These are phyloP conservation scores for Cystobasidium pallidum DNA, from an alignment of 1,284 basidiomycete species.

Conservation along the genomic window DNA sequence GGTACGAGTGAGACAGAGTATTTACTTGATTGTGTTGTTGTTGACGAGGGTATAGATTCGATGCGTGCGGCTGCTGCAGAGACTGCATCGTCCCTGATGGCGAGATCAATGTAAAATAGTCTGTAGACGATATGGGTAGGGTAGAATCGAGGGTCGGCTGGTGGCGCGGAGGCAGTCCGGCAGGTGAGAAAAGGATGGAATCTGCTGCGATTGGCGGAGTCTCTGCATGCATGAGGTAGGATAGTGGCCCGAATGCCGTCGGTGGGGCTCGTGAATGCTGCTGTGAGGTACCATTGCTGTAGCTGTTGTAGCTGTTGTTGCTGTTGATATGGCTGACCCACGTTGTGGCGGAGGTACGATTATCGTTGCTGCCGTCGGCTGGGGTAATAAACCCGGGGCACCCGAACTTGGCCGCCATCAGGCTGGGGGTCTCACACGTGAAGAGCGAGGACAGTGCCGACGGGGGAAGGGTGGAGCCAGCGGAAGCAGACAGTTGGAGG, in stretches of 20 bases:
- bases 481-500: background rate
- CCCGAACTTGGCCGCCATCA: slow-evolving; percentile 3
- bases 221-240: slow-evolving; percentile 25
- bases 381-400: background rate
- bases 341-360: too few species aligned
- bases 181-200: slow-evolving; percentile 35
- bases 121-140: background rate
- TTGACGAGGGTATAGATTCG: background rate
- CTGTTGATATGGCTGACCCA: too few species aligned
- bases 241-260: background rate
- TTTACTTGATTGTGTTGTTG: background rate
- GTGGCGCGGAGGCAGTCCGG: slow-evolving; percentile 25
- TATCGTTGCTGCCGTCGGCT: background rate
- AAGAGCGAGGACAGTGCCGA: background rate
- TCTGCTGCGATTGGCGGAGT: slow-evolving; percentile 21
- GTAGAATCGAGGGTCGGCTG: slow-evolving; percentile 1
- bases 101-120: slow-evolving; percentile 16
- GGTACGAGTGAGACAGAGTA: background rate
- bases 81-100: slow-evolving; percentile 9
- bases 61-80: slow-evolving; percentile 2
- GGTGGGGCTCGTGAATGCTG: background rate
- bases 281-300: background rate
- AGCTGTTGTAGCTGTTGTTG: background rate
- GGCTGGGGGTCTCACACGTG: background rate
- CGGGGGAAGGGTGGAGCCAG: background rate